phyloP scores from a whole-genome alignment of 192 early-diverging fungal genomes.

The Podila horticola region DNA sequence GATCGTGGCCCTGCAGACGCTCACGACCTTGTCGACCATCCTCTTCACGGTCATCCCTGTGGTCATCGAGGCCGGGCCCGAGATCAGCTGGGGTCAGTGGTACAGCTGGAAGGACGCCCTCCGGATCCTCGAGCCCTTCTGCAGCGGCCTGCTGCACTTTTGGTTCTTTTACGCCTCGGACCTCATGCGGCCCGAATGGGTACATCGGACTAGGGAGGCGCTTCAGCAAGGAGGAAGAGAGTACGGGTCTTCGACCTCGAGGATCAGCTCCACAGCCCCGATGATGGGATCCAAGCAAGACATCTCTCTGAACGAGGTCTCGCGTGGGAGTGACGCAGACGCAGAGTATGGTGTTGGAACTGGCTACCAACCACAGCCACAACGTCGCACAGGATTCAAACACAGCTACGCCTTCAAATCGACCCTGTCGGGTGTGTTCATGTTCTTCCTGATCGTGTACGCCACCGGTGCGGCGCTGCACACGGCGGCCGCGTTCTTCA shows the following conservation, averaged over 20 bases:
- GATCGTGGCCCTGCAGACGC: conserved; percentile 21
- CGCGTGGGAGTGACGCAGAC: too few relatives aligned
- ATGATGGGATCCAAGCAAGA: background rate
- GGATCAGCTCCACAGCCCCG: background rate
- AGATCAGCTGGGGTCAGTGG: conserved; percentile 23
- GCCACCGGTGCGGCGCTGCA: conserved; percentile 28
- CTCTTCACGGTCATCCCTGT: conserved; percentile 44
- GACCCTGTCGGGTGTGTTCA: conserved; percentile 14
- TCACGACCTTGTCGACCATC: conserved; percentile 40
- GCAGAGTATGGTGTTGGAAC: too few relatives aligned
- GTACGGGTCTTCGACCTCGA: background rate
- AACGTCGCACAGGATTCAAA: background rate
- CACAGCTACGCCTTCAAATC: conserved; percentile 1
- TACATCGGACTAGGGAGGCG: background rate
- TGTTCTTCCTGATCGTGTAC: conserved; percentile 43
- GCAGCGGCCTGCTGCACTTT: conserved; percentile 34
- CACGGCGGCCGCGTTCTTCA: conserved; percentile 38
- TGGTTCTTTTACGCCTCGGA: conserved; percentile 48
- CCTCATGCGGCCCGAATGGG: conserved; percentile 25
- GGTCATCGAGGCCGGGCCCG: conserved; percentile 22
- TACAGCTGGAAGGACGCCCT: conserved; percentile 40
- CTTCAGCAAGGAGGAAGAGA: background rate
- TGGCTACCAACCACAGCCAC: background rate
- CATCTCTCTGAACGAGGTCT: background rate
- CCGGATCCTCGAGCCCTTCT: conserved; percentile 38